These are phyloP conservation scores for Symbiodinium pilosum DNA, from an alignment of 73 alveolate genomes.

Conservation along the genomic window DNA sequence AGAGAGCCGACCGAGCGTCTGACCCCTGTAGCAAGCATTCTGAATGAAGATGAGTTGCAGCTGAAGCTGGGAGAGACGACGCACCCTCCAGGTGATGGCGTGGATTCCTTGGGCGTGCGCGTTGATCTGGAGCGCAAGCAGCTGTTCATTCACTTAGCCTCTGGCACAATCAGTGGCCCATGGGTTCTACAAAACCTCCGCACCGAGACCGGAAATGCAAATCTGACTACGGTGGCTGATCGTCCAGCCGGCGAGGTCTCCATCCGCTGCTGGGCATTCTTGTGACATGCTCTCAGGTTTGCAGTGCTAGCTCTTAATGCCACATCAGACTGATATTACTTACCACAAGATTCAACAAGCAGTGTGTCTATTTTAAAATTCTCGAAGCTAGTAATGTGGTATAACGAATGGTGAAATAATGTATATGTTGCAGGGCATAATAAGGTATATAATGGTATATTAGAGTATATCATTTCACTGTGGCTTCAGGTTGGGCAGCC, in stretches of 20 bases:
- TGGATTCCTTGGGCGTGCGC: conserved; percentile 5
- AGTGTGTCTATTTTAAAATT: too few relatives aligned
- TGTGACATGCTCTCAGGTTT: too few relatives aligned
- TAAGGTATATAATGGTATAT: too few relatives aligned
- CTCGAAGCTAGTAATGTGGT: too few relatives aligned
- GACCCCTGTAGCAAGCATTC: not conserved
- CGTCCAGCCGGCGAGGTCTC: not conserved
- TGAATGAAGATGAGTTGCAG: not conserved
- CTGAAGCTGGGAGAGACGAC: not conserved
- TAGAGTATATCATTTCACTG: too few relatives aligned
- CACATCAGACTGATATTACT: too few relatives aligned
- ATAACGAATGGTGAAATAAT: too few relatives aligned
- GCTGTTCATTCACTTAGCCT: conserved; percentile 20
- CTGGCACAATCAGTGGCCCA: not conserved
- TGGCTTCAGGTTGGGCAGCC: too few relatives aligned
- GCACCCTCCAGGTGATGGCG: not conserved
- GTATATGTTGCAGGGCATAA: too few relatives aligned
- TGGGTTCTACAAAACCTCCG: not conserved
- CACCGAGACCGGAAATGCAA: not conserved
- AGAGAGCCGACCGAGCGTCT: not conserved
- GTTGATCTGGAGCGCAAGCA: not conserved
- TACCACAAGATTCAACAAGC: too few relatives aligned
- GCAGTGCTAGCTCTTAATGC: too few relatives aligned
- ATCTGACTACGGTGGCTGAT: not conserved
- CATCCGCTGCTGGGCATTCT: too few relatives aligned